A percentile compares a stretch with the other conserved stretches of the same genome.
phyloP scores from a whole-genome alignment of 2,329 filamentous ascomycete genomes.

The Apiospora koreana region DNA sequence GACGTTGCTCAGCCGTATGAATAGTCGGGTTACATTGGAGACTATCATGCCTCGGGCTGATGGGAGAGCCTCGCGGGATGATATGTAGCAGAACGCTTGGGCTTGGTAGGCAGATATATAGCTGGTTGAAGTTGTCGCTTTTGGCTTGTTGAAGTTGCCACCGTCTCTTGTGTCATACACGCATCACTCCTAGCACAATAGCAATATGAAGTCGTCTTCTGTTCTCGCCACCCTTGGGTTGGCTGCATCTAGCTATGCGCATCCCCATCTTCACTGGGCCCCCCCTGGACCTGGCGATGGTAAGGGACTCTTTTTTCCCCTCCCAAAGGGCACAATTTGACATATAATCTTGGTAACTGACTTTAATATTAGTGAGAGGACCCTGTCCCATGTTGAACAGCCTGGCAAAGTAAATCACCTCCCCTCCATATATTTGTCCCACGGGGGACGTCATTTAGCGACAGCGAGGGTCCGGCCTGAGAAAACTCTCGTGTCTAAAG shows the following conservation, averaged over 20 bases:
- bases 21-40: neutral
- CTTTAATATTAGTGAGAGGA: neutral
- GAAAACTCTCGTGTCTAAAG: neutral
- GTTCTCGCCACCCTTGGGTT: neutral
- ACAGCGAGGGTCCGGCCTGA: no score
- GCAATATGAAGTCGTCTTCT: neutral
- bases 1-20: neutral
- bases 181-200: no score
- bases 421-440: neutral
- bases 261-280: constrained; percentile 1
- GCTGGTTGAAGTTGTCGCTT: neutral
- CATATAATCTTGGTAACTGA: neutral
- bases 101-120: neutral
- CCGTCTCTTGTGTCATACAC: neutral
- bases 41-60: neutral
- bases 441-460: neutral
- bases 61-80: neutral
- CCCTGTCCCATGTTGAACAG: constrained; percentile 8
- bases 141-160: neutral
- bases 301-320: neutral
- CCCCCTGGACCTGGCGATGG: constrained; percentile 9
- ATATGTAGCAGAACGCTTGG: neutral
- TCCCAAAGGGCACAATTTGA: neutral
- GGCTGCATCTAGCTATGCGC: neutral
- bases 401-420: neutral